Conservation (phyloP, 352 stramenopile species). For the Pythium periplocum region DNA sequence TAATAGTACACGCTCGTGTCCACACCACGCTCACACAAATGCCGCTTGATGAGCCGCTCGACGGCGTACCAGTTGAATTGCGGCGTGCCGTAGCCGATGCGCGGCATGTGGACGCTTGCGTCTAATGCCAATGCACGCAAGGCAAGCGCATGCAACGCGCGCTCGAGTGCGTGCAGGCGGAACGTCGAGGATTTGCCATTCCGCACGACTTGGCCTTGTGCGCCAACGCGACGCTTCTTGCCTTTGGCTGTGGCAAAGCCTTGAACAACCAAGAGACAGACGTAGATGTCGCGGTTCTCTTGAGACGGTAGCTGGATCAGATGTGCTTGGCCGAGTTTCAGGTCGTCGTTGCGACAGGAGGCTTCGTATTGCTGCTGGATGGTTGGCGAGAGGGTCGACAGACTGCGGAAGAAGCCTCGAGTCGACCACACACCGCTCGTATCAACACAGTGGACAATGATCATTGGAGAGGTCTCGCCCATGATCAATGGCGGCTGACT, state of each 20-base stretch:
- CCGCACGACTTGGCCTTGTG: constrained; percentile 27
- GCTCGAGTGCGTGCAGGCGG: constrained; percentile 57
- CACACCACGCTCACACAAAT: constrained; percentile 47
- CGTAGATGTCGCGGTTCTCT: constrained; percentile 27
- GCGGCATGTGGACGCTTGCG: constrained; percentile 68
- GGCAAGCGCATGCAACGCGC: constrained; percentile 34
- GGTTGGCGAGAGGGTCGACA: constrained; percentile 41
- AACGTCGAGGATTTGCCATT: constrained; percentile 61
- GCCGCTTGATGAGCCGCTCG: constrained; percentile 62
- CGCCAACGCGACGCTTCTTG: constrained; percentile 34
- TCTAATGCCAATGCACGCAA: constrained; percentile 24
- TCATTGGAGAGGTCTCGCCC: constrained; percentile 11
- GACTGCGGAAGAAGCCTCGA: constrained; percentile 65
- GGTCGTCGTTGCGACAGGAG: constrained; percentile 43
- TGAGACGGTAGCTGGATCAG: constrained; percentile 37
- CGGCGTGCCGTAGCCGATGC: constrained; percentile 70
- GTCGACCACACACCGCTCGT: constrained; percentile 68
- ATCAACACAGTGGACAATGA: constrained; percentile 77
- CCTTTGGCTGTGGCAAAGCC: constrained; percentile 31
- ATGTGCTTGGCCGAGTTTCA: constrained; percentile 71
- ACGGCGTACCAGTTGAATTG: constrained; percentile 83
- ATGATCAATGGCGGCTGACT: constrained; percentile 27
- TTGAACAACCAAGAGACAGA: constrained; percentile 71
- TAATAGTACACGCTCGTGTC: constrained; percentile 73
- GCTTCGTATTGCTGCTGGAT: constrained; percentile 66